Conservation (phyloP, 257 asterid species). For the Cynanchum wilfordii region DNA sequence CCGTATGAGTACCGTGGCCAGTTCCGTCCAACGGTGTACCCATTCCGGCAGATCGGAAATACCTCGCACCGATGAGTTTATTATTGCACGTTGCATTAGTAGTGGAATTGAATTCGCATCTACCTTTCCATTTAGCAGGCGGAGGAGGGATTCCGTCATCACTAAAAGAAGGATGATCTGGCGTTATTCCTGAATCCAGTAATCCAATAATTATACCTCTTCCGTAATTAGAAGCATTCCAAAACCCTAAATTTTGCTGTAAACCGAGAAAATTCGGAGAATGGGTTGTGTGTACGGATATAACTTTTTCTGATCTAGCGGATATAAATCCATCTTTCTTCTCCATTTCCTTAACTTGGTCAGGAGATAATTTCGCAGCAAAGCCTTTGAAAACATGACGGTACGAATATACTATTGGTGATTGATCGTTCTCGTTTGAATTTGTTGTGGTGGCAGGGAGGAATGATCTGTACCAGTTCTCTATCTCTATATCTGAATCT, state of each 20-base stretch:
- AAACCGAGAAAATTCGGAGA: constrained; percentile 19
- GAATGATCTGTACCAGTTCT: constrained; percentile 29
- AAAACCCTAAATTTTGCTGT: constrained; percentile 2
- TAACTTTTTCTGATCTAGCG: constrained; percentile 9
- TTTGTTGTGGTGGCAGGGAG: constrained; percentile 14
- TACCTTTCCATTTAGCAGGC: constrained; percentile 16
- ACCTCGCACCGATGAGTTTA: constrained; percentile 2
- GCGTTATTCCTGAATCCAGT: constrained; percentile 8
- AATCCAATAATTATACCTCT: constrained; percentile 12
- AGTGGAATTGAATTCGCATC: neutral
- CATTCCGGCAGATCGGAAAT: neutral
- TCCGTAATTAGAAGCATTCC: constrained; percentile 9
- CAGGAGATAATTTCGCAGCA: constrained; percentile 20
- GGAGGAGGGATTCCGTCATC: constrained; percentile 17
- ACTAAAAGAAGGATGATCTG: constrained; percentile 15
- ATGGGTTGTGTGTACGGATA: constrained; percentile 18
- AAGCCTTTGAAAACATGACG: constrained; percentile 25
- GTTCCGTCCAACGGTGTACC: neutral
- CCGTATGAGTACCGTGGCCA: neutral
- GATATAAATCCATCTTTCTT: constrained; percentile 22
- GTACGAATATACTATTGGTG: constrained; percentile 24
- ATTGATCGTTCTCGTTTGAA: neutral
- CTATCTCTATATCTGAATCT: constrained; percentile 3
- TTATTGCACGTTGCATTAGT: neutral
- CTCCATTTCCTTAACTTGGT: constrained; percentile 22